Conservation (phyloP, 805 yeast genomes). For the Candida schatavii region DNA sequence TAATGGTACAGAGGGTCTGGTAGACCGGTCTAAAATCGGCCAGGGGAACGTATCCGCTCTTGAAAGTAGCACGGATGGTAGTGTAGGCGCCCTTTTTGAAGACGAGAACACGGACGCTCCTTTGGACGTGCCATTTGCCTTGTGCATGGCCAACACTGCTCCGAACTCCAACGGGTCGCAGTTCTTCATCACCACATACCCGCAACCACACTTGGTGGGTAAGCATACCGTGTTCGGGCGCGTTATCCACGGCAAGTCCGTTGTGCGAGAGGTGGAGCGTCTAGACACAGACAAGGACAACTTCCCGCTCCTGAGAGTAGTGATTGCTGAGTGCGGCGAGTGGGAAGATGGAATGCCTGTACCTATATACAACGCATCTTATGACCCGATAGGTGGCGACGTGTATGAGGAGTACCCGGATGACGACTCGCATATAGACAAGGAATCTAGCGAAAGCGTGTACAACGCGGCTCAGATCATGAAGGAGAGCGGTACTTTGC, state of each 20-base stretch:
- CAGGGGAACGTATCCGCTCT: conserved; percentile 29
- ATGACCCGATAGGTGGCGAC: conserved; percentile 63
- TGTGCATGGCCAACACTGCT: conserved; percentile 61
- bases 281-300: conserved; percentile 39
- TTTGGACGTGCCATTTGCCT: conserved; percentile 45
- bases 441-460: conserved; percentile 54
- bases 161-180: conserved; percentile 56
- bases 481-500: conserved; percentile 62
- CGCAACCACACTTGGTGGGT: conserved; percentile 71
- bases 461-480: conserved; percentile 51
- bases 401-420: conserved; percentile 75
- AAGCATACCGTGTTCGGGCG: conserved; percentile 77
- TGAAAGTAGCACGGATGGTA: no score
- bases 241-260: conserved; percentile 66
- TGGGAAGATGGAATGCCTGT: conserved; percentile 54
- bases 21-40: conserved; percentile 26
- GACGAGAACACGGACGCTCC: conserved; percentile 55
- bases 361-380: conserved; percentile 64
- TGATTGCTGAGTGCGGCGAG: conserved; percentile 57
- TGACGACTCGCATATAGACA: conserved; percentile 59
- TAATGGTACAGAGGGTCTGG: conserved; percentile 27
- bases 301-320: conserved; percentile 41
- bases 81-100: conserved; percentile 32
- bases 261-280: conserved; percentile 62
- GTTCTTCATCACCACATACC: conserved; percentile 67